Base-by-base conservation (phyloP, 2,329 filamentous ascomycete species). In the Trichoderma polysporum region DNA sequence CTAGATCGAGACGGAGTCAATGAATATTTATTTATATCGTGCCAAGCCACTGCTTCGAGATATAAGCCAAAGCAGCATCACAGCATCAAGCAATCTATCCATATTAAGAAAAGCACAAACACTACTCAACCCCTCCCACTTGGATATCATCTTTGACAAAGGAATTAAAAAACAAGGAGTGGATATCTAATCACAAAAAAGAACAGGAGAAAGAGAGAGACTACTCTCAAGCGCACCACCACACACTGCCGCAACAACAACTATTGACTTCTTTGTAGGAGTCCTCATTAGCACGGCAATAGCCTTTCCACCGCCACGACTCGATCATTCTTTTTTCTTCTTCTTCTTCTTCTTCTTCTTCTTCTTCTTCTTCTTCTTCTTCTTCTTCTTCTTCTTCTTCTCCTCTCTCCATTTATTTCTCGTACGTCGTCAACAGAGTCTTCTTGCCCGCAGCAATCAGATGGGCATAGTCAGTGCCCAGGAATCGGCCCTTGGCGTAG, bases 401-500 rank as follows among this genome's bases (percentile, higher is more conserved):
- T n/a, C n/a, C n/a, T n/a, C n/a, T n/a, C n/a, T n/a, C n/a, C n/a
- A n/a, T n/a, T n/a, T 69, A 77, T 68, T 77, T 78, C 72, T 79
- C 76, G 68, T 77, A 74, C 19, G 70, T 73, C 27, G 68, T 70
- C 54, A 65, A 71, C 69, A 76, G 67, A 10, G 74, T 77, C 66
- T 71, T 75, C 68, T 79, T 78, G 1, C 79, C 79, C 2, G 72
- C 72, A 2, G 78, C 79, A 64, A 75, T 72, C 0, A 64, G 66
- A 17, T 67, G 68, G 1, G 75, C 74, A 33, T 73, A 71, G 33
- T 80, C 73, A 1, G 78, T 78, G 4, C 80, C 79, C 59, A 82
- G 64, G 54, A 75, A 71, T 1, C 79, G 73, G 0, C 78, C 78
- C 74, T 82, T 82, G 29, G 76, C 33, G 58, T 71, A 78, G 74